A percentile compares a stretch with the other conserved stretches of the same genome.
Conservation (phyloP, 139 green algal genomes). For the Picochlorum sp. region DNA sequence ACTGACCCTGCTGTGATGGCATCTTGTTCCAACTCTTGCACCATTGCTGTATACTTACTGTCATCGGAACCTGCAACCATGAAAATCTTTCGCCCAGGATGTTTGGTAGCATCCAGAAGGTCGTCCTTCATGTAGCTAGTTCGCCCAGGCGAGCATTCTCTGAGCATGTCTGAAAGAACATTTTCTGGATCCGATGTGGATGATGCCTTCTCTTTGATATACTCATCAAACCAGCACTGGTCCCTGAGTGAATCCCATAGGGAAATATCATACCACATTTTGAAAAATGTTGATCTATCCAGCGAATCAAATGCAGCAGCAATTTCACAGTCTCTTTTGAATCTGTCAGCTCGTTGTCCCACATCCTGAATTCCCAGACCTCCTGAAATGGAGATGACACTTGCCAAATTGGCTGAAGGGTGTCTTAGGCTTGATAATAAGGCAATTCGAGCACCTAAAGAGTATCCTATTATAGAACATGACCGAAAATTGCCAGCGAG, state of each 20-base stretch:
- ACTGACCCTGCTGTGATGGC: no score
- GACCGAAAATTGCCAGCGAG: background rate
- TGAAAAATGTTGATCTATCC: slow-evolving; percentile 46
- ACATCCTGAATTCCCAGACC: slow-evolving; percentile 31
- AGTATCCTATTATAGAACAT: slow-evolving; percentile 67
- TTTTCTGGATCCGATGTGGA: background rate
- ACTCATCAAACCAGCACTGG: slow-evolving; percentile 17
- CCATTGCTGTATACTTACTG: slow-evolving; percentile 55
- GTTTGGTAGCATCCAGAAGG: slow-evolving; percentile 20
- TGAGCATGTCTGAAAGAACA: slow-evolving; percentile 31
- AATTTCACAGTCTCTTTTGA: slow-evolving; percentile 36
- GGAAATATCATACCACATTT: slow-evolving; percentile 59
- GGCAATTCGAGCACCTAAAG: slow-evolving; percentile 64
- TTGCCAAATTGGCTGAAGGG: slow-evolving; percentile 14
- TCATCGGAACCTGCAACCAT: slow-evolving; percentile 51
- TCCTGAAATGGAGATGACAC: slow-evolving; percentile 50
- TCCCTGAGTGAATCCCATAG: slow-evolving; percentile 52
- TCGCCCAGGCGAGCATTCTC: slow-evolving; percentile 43
- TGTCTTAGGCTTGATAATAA: slow-evolving; percentile 32
- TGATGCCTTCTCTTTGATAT: background rate
- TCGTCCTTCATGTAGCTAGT: slow-evolving; percentile 19
- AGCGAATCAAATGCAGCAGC: slow-evolving; percentile 24
- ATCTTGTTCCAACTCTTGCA: background rate
- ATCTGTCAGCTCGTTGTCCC: slow-evolving; percentile 24
- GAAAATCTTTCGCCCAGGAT: slow-evolving; percentile 21